Percentiles rank a stretch among this genome's conserved stretches.
phyloP scores from a whole-genome alignment of 352 stramenopile species.

The Phytophthora pistaciae region DNA sequence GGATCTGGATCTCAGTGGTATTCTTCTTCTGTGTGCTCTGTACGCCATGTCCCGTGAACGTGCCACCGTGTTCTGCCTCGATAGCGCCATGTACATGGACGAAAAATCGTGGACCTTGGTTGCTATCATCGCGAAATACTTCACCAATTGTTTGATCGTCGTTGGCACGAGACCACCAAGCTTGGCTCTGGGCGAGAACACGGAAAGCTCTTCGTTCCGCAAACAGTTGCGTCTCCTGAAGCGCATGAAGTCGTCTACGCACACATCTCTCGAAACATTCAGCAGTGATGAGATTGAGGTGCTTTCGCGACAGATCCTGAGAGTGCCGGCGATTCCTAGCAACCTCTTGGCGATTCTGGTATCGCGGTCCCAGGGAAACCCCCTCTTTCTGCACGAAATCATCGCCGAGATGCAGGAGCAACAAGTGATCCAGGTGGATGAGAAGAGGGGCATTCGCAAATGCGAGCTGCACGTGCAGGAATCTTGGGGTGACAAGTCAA shows the following conservation, averaged over 20 bases:
- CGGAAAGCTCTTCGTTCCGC: slow-evolving; percentile 78
- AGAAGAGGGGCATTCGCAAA: slow-evolving; percentile 43
- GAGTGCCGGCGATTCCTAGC: slow-evolving; percentile 62
- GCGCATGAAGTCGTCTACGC: slow-evolving; percentile 62
- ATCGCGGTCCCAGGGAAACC: slow-evolving; percentile 83
- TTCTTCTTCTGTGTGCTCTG: slow-evolving; percentile 80
- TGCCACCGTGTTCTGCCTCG: slow-evolving; percentile 79
- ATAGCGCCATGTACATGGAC: slow-evolving; percentile 91
- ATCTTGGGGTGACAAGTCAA: slow-evolving; percentile 82
- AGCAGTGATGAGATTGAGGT: slow-evolving; percentile 62
- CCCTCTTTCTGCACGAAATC: slow-evolving; percentile 87
- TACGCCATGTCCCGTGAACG: slow-evolving; percentile 80
- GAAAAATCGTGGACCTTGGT: slow-evolving; percentile 87
- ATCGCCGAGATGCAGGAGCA: slow-evolving; percentile 85
- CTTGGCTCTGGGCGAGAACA: slow-evolving; percentile 70
- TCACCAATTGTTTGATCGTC: slow-evolving; percentile 86
- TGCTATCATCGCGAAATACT: slow-evolving; percentile 86
- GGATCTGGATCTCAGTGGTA: slow-evolving; percentile 77
- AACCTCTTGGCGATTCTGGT: slow-evolving; percentile 76
- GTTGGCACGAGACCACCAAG: slow-evolving; percentile 78
- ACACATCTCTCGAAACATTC: slow-evolving; percentile 62
- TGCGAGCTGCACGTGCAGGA: slow-evolving; percentile 83
- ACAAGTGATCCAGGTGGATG: slow-evolving; percentile 79
- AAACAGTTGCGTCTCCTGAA: slow-evolving; percentile 83
- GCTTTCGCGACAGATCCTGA: slow-evolving; percentile 72